phyloP scores from a whole-genome alignment of 169 alveolate species.

The Eimeria zaria region DNA sequence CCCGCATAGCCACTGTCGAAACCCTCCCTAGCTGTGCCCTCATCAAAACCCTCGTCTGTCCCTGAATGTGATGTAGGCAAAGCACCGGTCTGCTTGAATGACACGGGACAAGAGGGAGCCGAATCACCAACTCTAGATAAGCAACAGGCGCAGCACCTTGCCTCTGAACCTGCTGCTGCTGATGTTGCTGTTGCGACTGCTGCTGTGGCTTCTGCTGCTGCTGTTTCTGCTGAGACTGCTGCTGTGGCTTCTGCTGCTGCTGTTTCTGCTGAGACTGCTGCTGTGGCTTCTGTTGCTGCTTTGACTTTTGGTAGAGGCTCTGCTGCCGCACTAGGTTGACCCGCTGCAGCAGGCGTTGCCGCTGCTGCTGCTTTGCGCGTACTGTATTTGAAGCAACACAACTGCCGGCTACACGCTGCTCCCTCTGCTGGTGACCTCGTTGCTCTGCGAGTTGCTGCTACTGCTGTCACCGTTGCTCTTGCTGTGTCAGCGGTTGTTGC shows the following conservation, averaged over 20 bases:
- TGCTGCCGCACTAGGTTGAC: not conserved
- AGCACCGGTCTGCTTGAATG: not conserved
- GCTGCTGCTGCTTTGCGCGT: not conserved
- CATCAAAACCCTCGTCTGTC: not conserved
- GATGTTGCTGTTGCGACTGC: not conserved
- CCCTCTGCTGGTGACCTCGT: not conserved
- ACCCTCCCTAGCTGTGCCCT: not conserved
- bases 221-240: not conserved
- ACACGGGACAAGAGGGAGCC: not conserved
- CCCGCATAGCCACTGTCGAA: slow-evolving; percentile 2
- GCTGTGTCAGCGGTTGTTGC: not conserved
- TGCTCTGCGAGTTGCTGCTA: slow-evolving; percentile 2
- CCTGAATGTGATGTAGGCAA: not conserved
- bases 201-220: not conserved
- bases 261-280: not conserved
- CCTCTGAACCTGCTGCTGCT: too few relatives aligned
- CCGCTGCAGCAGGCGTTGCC: slow-evolving; percentile 18
- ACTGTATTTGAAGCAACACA: not conserved
- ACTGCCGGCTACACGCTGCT: not conserved
- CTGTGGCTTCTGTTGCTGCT: not conserved
- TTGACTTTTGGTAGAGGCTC: not conserved
- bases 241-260: not conserved
- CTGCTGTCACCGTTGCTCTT: not conserved
- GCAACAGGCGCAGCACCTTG: not conserved
- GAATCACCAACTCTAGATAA: not conserved